These are phyloP conservation scores for Neofusicoccum umdonicola DNA, from an alignment of 2,329 filamentous ascomycete species.

Conservation along the genomic window DNA sequence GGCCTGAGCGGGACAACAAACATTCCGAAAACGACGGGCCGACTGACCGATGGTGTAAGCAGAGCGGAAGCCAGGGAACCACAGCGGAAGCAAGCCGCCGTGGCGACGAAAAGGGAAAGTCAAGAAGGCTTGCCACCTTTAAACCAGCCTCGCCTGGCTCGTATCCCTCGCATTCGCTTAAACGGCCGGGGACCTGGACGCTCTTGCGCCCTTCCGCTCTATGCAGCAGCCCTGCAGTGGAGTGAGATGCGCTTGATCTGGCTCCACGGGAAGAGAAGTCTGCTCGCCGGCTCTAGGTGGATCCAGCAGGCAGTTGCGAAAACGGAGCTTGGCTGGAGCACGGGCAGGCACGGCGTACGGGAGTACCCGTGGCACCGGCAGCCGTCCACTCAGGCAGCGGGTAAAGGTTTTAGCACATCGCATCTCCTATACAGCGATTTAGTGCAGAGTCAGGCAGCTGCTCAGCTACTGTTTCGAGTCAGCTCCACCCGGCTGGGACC, in stretches of 20 bases:
- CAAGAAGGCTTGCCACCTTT: neutral
- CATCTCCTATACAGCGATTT: neutral
- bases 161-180: neutral
- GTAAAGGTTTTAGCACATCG: neutral
- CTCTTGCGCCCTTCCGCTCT: neutral
- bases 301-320: neutral
- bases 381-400: neutral
- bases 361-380: no score
- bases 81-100: neutral
- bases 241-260: neutral
- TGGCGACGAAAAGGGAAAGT: neutral
- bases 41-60: neutral
- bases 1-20: neutral
- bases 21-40: neutral
- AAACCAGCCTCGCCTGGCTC: neutral
- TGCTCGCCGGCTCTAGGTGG: neutral
- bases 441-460: neutral
- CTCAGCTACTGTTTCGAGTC: slow-evolving; percentile 1
- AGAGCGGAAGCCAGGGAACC: neutral
- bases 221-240: neutral
- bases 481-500: neutral
- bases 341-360: no score
- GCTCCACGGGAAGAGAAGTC: neutral
- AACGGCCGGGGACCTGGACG: neutral
- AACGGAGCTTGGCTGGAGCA: no score